Percentiles rank a stretch among this genome's conserved stretches.
Evolutionary conservation across 441 rosid genomes (phyloP).

Genomic region (Croton laevigatus): DNA sequence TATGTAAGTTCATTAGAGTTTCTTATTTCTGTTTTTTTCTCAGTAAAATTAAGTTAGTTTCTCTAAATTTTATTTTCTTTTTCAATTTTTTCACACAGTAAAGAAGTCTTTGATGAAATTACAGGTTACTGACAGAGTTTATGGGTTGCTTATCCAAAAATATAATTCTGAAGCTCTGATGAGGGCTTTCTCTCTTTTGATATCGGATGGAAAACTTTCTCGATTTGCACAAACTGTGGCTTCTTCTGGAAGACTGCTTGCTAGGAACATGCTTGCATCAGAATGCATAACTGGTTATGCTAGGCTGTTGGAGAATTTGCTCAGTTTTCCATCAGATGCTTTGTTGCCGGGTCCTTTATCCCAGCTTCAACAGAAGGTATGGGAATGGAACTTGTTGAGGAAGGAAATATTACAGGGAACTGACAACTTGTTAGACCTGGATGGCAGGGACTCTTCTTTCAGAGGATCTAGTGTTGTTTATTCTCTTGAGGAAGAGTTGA

Average conservation of each 20-base stretch:
- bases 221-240: slow-evolving; percentile 68
- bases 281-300: slow-evolving; percentile 80
- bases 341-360: slow-evolving; percentile 66
- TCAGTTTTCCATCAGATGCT: slow-evolving; percentile 76
- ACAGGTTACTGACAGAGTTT: slow-evolving; percentile 73
- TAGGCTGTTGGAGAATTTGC: slow-evolving; percentile 69
- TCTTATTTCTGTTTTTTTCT: slow-evolving; percentile 21
- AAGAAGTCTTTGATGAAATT: slow-evolving; percentile 22
- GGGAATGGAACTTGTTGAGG: slow-evolving; percentile 84
- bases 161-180: slow-evolving; percentile 67
- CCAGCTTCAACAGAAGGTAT: slow-evolving; percentile 54
- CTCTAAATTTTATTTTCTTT: slow-evolving; percentile 6
- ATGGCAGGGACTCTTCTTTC: slow-evolving; percentile 31
- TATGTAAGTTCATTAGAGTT: slow-evolving; percentile 49
- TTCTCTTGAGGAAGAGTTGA: slow-evolving; percentile 63
- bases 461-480: slow-evolving; percentile 48
- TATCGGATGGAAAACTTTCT: slow-evolving; percentile 80
- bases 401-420: slow-evolving; percentile 41
- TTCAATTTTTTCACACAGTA: slow-evolving; percentile 8
- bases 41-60: slow-evolving; percentile 11
- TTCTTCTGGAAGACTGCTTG: slow-evolving; percentile 72
- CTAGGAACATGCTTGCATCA: slow-evolving; percentile 76
- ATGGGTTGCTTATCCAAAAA: slow-evolving; percentile 65
- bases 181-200: slow-evolving; percentile 68
- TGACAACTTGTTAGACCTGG: slow-evolving; percentile 33